Conservation (phyloP, 805 yeast genomes). For the Saccharomycopsis lassenensis region DNA sequence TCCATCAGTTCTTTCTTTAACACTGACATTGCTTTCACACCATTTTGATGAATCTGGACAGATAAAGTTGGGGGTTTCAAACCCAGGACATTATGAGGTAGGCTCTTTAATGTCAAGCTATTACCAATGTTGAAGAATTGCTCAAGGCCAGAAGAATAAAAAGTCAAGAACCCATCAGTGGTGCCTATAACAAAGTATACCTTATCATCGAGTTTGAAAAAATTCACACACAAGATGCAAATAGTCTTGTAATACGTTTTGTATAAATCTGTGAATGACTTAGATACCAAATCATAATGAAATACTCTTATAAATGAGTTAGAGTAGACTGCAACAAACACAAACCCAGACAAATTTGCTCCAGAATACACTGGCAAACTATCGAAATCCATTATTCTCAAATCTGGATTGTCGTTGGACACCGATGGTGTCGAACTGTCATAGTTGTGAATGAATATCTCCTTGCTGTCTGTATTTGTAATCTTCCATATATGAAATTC, state of each 20-base stretch:
- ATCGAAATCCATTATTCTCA: constrained; percentile 83
- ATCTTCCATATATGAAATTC: constrained; percentile 78
- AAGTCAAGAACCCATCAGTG: constrained; percentile 70
- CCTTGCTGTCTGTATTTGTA: constrained; percentile 22
- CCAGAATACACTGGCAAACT: constrained; percentile 29
- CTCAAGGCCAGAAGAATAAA: no score
- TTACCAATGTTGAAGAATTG: no score
- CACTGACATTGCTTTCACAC: constrained; percentile 45
- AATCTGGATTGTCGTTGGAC: constrained; percentile 59
- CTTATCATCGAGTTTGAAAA: constrained; percentile 26
- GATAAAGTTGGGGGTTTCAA: constrained; percentile 22
- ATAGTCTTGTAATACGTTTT: constrained; percentile 55
- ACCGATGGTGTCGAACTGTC: constrained; percentile 43
- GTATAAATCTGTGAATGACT: constrained; percentile 33
- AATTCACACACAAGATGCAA: constrained; percentile 57
- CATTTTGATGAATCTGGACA: constrained; percentile 70
- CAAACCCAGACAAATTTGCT: constrained; percentile 29
- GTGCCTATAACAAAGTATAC: constrained; percentile 46
- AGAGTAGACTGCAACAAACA: constrained; percentile 68
- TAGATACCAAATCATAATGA: constrained; percentile 32
- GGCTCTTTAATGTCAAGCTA: no score
- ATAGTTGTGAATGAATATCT: constrained; percentile 34
- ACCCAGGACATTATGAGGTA: no score
- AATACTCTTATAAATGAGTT: constrained; percentile 69
- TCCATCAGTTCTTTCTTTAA: constrained; percentile 7